Evolutionary conservation across 331 rosid species (phyloP).

Genomic region (Malus hybrid): DNA sequence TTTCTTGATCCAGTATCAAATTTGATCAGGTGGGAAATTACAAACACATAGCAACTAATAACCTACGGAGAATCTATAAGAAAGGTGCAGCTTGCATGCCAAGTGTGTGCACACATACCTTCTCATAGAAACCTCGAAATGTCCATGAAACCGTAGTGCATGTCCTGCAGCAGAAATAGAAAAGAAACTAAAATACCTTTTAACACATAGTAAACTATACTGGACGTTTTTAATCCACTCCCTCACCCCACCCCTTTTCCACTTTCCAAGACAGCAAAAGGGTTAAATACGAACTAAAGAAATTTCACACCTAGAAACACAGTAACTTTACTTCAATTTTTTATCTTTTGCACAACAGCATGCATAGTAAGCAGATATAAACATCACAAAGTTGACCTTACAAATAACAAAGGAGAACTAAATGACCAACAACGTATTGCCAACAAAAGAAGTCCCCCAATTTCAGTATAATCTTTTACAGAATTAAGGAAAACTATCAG

Average conservation of each 20-base stretch:
- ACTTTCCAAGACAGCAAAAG: not conserved
- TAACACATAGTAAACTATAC: not conserved
- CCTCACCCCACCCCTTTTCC: not conserved
- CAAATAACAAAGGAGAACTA: not conserved
- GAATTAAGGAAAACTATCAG: not conserved
- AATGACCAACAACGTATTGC: not conserved
- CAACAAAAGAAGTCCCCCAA: not conserved
- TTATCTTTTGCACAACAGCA: not conserved
- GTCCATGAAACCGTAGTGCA: conserved; percentile 99
- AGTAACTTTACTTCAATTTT: not conserved
- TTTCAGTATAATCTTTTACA: not conserved
- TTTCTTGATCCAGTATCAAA: not conserved
- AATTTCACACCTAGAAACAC: not conserved
- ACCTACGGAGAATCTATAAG: not conserved
- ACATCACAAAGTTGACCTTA: not conserved
- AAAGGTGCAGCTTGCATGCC: not conserved
- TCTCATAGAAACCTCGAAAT: conserved; percentile 94
- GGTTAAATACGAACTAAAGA: not conserved
- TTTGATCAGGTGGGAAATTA: not conserved
- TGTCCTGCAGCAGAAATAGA: conserved; percentile 54
- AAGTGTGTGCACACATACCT: conserved; percentile 37
- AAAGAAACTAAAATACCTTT: not conserved
- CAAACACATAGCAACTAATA: not conserved
- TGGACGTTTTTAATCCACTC: not conserved
- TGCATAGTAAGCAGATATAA: not conserved